Percentiles rank a stretch among this genome's conserved stretches.
Evolutionary conservation across 192 early-diverging fungal genomes (phyloP).

Genomic region (Coemansia erecta): DNA sequence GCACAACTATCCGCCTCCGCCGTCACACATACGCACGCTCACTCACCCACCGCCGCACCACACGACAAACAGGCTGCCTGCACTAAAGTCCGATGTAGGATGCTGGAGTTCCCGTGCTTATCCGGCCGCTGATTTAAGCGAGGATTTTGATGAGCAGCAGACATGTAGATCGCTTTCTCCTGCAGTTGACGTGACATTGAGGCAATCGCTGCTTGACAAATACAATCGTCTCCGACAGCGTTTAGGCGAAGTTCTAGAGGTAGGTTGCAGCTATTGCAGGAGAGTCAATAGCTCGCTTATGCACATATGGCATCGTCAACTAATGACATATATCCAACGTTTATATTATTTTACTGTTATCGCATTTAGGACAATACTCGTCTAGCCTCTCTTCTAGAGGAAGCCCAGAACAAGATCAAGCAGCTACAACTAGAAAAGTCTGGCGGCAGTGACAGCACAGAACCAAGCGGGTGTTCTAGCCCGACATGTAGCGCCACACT

Average conservation of each 20-base stretch:
- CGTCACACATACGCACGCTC: too few relatives aligned
- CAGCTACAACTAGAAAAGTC: constrained; percentile 17
- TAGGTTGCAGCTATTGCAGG: background rate
- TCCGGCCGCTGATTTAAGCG: too few relatives aligned
- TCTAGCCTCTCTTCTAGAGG: constrained; percentile 18
- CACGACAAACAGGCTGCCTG: too few relatives aligned
- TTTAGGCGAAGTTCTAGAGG: constrained; percentile 31
- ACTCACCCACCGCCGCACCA: too few relatives aligned
- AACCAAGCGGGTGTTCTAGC: background rate
- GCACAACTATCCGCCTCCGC: too few relatives aligned
- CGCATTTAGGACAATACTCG: constrained; percentile 34
- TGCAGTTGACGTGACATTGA: background rate
- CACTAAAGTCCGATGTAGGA: too few relatives aligned
- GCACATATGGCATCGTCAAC: background rate
- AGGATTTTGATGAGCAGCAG: background rate
- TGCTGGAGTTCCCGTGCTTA: too few relatives aligned
- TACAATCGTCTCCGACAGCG: constrained; percentile 22
- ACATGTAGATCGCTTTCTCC: constrained; percentile 1
- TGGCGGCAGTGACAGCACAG: background rate
- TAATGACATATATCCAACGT: background rate
- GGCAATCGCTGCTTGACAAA: constrained; percentile 5
- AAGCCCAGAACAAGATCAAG: constrained; percentile 20
- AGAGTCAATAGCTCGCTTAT: background rate
- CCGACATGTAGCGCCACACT: background rate
- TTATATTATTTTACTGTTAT: background rate